Evolutionary conservation across 1,139 yeast species (phyloP).

Genomic region (Hansenula sp.): DNA sequence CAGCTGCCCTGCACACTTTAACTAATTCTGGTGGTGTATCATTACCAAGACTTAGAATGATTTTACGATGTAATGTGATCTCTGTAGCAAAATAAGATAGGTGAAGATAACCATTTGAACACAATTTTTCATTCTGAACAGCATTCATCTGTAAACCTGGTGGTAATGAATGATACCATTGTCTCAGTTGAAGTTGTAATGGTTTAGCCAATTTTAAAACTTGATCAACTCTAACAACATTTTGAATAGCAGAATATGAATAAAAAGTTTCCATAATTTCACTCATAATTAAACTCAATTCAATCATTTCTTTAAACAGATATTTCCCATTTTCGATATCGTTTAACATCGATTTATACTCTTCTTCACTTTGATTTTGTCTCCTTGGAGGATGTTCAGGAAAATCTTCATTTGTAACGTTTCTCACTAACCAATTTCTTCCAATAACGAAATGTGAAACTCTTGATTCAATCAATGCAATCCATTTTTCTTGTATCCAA

Average conservation of each 20-base stretch:
- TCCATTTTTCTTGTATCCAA: conserved; percentile 86
- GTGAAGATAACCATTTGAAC: conserved; percentile 72
- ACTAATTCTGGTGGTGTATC: conserved; percentile 58
- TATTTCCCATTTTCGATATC: conserved; percentile 72
- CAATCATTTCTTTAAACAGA: conserved; percentile 65
- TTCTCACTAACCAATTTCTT: conserved; percentile 64
- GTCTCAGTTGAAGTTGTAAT: conserved; percentile 66
- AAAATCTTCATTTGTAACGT: conserved; percentile 66
- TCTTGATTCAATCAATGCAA: conserved; percentile 68
- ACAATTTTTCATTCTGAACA: conserved; percentile 54
- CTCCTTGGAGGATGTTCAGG: conserved; percentile 43
- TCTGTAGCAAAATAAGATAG: conserved; percentile 86
- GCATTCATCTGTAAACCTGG: conserved; percentile 60
- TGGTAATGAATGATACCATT: conserved; percentile 85
- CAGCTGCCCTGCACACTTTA: conserved; percentile 77
- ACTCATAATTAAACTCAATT: conserved; percentile 63
- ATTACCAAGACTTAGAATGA: conserved; percentile 52
- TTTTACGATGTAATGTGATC: conserved; percentile 76
- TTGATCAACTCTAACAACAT: conserved; percentile 52
- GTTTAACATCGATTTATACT: conserved; percentile 27
- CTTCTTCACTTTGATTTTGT: conserved; percentile 12
- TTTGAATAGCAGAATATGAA: conserved; percentile 60
- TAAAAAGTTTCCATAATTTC: conserved; percentile 70
- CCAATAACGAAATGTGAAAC: conserved; percentile 70
- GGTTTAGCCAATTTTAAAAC: conserved; percentile 80